A percentile compares a stretch with the other conserved stretches of the same genome.
These are phyloP conservation scores for Paramecium octaurelia DNA, from an alignment of 73 alveolate genomes.

Conservation along the genomic window DNA sequence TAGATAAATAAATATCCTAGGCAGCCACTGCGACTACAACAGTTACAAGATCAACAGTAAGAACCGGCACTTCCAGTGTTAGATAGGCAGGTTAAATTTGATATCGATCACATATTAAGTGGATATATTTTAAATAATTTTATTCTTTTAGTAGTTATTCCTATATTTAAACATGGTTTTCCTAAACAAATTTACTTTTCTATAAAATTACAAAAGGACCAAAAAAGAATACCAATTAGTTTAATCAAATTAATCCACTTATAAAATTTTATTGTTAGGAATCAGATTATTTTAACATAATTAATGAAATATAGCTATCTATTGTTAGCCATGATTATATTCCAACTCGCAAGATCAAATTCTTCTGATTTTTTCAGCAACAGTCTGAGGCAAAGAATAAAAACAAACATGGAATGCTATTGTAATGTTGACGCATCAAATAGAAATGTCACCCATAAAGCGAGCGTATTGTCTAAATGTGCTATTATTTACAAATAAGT, in stretches of 20 bases:
- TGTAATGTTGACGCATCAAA: no score
- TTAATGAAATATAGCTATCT: no score
- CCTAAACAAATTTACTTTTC: neutral
- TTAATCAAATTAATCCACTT: constrained; percentile 4
- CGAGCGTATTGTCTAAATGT: neutral
- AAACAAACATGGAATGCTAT: constrained; percentile 71
- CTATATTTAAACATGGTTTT: neutral
- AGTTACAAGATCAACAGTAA: neutral
- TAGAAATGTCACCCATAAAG: neutral
- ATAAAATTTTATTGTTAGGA: no score
- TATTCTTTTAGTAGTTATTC: neutral
- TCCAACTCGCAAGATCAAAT: constrained; percentile 85
- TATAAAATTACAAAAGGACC: neutral
- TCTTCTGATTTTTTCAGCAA: constrained; percentile 88
- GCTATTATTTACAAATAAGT: constrained; percentile 12
- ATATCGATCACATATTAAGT: neutral
- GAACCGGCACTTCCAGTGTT: neutral
- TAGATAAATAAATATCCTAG: neutral
- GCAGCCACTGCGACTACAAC: neutral
- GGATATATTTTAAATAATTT: neutral
- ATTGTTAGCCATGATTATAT: constrained; percentile 56
- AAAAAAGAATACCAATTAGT: neutral
- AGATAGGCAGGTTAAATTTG: neutral
- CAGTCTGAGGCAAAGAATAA: constrained; percentile 89
- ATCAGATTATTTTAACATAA: no score